phyloP scores from a whole-genome alignment of 192 early-diverging fungal species.

The Phlyctochytrium bullatum region DNA sequence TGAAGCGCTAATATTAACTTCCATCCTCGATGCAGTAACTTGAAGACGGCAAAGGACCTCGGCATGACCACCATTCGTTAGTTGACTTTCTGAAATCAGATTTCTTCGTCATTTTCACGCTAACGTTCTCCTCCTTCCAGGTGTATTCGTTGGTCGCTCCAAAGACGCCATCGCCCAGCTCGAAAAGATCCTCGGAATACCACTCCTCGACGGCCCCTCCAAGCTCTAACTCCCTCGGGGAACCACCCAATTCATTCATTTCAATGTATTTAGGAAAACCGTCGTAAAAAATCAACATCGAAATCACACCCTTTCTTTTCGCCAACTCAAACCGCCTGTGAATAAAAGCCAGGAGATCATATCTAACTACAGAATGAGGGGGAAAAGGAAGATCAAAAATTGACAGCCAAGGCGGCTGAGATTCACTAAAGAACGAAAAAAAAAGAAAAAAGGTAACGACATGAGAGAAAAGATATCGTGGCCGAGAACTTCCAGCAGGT shows the following conservation, averaged over 20 bases:
- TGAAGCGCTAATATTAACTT: background rate
- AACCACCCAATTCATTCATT: too few species aligned
- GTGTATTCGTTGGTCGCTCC: background rate
- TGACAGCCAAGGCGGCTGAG: background rate
- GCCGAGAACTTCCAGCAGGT: background rate
- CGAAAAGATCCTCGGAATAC: background rate
- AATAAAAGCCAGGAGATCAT: too few species aligned
- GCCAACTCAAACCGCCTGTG: too few species aligned
- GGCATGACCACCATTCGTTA: constrained; percentile 70
- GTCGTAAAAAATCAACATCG: too few species aligned
- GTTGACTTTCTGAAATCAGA: too few species aligned
- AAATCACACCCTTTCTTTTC: too few species aligned
- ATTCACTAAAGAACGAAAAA: background rate
- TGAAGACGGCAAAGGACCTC: constrained; percentile 66
- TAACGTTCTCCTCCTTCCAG: background rate
- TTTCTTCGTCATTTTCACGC: background rate
- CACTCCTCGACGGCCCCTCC: background rate
- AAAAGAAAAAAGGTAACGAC: background rate
- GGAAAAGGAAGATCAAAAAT: background rate
- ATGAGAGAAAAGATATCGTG: background rate
- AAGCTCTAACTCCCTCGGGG: constrained; percentile 2
- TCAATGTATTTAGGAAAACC: too few species aligned
- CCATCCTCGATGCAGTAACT: constrained; percentile 40
- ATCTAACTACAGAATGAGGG: background rate
- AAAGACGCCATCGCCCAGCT: background rate